These are phyloP conservation scores for Penicillium sp. DNA, from an alignment of 2,329 filamentous ascomycete genomes.

Conservation along the genomic window DNA sequence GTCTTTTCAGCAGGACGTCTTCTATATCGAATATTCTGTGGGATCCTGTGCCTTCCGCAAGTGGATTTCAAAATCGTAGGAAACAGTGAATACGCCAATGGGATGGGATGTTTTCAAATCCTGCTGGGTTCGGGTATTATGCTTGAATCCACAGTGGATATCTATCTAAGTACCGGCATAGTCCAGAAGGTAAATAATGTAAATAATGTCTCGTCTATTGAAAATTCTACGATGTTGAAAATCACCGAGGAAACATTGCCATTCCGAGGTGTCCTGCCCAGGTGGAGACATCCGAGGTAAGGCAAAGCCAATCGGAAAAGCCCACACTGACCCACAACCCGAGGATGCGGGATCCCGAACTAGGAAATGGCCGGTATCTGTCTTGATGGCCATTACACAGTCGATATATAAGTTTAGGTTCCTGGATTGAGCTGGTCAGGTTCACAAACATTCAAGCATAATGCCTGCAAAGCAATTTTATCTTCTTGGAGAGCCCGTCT, in stretches of 20 bases:
- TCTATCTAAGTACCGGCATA: not conserved
- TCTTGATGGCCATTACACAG: not conserved
- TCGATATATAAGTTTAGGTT: not conserved
- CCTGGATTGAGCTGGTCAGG: not conserved
- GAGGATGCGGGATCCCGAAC: slow-evolving; percentile 1
- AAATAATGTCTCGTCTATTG: not conserved
- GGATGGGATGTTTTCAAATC: not conserved
- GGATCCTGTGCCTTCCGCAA: not conserved
- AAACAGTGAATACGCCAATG: too few relatives aligned
- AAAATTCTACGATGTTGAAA: not conserved
- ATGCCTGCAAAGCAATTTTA: slow-evolving; percentile 23
- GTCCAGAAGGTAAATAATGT: not conserved
- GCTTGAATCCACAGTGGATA: not conserved
- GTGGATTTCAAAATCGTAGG: too few relatives aligned
- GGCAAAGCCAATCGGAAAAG: not conserved
- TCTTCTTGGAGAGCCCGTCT: slow-evolving; percentile 18
- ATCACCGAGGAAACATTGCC: not conserved
- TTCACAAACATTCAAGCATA: not conserved
- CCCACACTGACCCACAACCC: not conserved
- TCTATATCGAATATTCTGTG: not conserved
- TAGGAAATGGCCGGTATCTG: not conserved
- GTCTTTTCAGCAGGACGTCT: not conserved
- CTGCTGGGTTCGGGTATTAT: not conserved
- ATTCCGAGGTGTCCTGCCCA: not conserved
- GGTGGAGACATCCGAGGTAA: not conserved